Evolutionary conservation across 345 rosid genomes (phyloP).

Genomic region (Corchorus olitorius): DNA sequence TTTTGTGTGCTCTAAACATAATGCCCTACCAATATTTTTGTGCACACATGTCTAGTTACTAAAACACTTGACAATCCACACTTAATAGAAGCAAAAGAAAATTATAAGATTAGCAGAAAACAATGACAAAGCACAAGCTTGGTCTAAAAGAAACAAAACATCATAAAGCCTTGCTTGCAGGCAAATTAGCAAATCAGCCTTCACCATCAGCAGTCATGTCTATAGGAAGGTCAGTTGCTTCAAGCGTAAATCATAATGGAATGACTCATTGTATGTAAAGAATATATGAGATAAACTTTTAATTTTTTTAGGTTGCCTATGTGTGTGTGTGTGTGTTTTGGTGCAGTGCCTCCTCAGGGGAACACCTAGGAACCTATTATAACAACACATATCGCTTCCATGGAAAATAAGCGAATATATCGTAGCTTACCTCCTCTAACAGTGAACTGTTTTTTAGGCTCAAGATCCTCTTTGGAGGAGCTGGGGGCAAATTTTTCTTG

Average conservation of each 20-base stretch:
- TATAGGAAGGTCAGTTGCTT: neutral
- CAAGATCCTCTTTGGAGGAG: slow-evolving; percentile 78
- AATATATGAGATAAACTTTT: slow-evolving; percentile 1
- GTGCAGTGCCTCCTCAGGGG: neutral
- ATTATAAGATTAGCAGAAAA: neutral
- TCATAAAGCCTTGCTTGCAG: neutral
- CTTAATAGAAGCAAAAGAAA: neutral
- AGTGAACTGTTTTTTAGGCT: slow-evolving; percentile 51
- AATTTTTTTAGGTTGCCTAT: neutral
- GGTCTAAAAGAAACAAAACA: neutral
- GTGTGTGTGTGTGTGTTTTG: neutral
- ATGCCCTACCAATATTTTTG: neutral
- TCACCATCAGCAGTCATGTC: neutral
- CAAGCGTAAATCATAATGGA: neutral
- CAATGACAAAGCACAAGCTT: no score
- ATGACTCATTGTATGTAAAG: neutral
- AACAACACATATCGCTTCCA: slow-evolving; percentile 1
- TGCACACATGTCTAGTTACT: neutral
- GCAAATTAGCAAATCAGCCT: neutral
- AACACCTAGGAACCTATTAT: neutral
- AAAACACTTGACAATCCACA: neutral
- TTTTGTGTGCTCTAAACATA: neutral
- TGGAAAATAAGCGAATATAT: slow-evolving; percentile 14
- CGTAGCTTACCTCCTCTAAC: slow-evolving; percentile 72
- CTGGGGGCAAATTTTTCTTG: slow-evolving; percentile 63